Evolutionary conservation across 2,329 filamentous ascomycete species (phyloP), one percentile per base, ranked within the genome.

Genomic region (Chrysosporium keratinophilum): DNA sequence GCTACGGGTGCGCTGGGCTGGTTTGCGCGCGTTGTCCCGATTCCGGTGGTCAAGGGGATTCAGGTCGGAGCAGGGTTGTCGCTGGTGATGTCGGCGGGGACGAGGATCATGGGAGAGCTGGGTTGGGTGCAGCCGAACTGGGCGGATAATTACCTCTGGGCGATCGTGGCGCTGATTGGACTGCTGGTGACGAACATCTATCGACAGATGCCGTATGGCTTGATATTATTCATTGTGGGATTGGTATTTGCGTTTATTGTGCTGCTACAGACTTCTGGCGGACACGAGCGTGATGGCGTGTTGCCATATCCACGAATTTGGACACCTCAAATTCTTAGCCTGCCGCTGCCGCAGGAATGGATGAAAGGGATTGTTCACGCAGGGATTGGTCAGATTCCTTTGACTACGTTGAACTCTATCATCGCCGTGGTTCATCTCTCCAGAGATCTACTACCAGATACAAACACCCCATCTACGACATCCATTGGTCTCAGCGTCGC

Each of bases 361-460:
- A 68, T 65, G 59, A 69, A 64, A 11, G 81, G 81, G 1, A 77
- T 78, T 0, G 66, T 84, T 2, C 77, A 82, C 74, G 88, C 81
- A 4, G 88, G 85, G 11, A 73, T 96, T 7, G 88, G 88, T 1
- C 91, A 97, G 68, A 78, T 97, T 14, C 91, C 91, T 1, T 79
- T 97, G 10, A 97, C 91, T 0, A 88, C 88, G 0, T 79, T 97
- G 53, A 97, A 97, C 73, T 95, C 89, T 3, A 81, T 97, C 61
- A 83, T 97, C 57, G 93, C 91, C 0, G 90, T 91, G 19, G 83
- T 83, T 19, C 86, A 89, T 23, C 77, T 97, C 1, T 82, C 88
- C 0, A 74, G 78, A 0, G 88, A 95, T 63, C 76, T 97, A 10
- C 75, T 95, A 2, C 88, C 89, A 0, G 71, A 79, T 1, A 69